phyloP scores from a whole-genome alignment of 345 rosid species.

The Linum usitatissimum region DNA sequence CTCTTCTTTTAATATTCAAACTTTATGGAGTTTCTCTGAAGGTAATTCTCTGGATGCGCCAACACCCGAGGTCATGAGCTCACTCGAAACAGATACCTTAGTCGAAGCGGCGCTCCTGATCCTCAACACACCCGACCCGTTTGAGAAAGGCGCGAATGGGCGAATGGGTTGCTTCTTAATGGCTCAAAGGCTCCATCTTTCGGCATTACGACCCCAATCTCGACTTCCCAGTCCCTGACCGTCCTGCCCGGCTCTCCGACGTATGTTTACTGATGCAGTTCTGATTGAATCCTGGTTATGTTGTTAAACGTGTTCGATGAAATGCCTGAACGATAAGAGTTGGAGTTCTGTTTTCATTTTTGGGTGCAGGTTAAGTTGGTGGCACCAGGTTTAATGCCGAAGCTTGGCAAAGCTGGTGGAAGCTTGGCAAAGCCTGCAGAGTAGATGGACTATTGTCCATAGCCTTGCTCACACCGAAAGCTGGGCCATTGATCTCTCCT shows the following conservation, averaged over 20 bases:
- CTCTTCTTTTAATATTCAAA: too few species aligned
- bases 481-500: conserved; percentile 89
- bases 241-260: conserved; percentile 66
- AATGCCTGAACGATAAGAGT: conserved; percentile 17
- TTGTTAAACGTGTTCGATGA: conserved; percentile 13
- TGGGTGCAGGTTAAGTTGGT: conserved; percentile 57
- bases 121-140: conserved; percentile 69
- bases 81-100: conserved; percentile 40
- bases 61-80: conserved; percentile 5
- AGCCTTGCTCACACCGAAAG: conserved; percentile 85
- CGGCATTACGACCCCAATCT: conserved; percentile 38
- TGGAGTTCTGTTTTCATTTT: not conserved
- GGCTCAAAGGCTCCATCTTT: conserved; percentile 68
- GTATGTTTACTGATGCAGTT: conserved; percentile 17
- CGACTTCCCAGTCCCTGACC: conserved; percentile 52
- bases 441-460: conserved; percentile 86
- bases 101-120: conserved; percentile 63
- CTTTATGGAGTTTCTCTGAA: too few species aligned
- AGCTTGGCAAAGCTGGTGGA: conserved; percentile 84
- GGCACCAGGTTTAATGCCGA: conserved; percentile 83
- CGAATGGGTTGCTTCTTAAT: conserved; percentile 48
- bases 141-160: conserved; percentile 75
- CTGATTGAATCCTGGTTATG: too few species aligned
- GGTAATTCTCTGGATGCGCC: too few species aligned
- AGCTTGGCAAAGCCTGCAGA: conserved; percentile 89